Conservation (phyloP, 148 eudicot species). For the Dianthus caryophyllus region DNA sequence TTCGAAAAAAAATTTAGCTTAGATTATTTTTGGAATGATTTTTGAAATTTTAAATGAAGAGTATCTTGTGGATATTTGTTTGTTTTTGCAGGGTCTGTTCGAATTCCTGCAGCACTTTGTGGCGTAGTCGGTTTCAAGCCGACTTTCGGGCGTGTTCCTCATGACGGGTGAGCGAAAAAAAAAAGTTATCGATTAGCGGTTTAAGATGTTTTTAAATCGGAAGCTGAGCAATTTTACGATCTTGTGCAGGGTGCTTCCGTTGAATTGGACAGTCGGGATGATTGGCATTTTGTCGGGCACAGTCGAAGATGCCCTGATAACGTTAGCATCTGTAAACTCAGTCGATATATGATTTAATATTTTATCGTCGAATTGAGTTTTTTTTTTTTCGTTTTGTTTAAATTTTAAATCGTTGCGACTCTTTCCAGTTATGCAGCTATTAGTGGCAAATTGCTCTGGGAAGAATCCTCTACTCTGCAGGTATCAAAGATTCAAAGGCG, state of each 20-base stretch:
- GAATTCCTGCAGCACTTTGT: conserved; percentile 97
- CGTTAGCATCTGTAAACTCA: conserved; percentile 39
- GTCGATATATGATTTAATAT: background rate
- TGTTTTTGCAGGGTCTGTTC: conserved; percentile 61
- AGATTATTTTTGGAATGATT: background rate
- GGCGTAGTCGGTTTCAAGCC: conserved; percentile 96
- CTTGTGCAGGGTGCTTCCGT: conserved; percentile 65
- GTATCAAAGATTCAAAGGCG: conserved; percentile 20
- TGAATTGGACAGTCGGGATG: conserved; percentile 96
- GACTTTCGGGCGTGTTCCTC: conserved; percentile 84
- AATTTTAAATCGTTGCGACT: conserved; percentile 7
- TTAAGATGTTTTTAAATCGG: background rate
- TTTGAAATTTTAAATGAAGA: background rate
- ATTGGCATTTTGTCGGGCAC: conserved; percentile 89
- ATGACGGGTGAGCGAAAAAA: conserved; percentile 60
- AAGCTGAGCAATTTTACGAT: conserved; percentile 10
- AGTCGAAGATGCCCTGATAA: conserved; percentile 81
- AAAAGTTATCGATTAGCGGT: background rate
- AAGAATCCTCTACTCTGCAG: conserved; percentile 25
- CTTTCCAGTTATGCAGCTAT: conserved; percentile 86
- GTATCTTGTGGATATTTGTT: background rate
- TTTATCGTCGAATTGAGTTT: conserved; percentile 1
- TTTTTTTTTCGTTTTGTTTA: no score
- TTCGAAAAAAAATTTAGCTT: no score
- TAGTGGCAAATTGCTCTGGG: conserved; percentile 40